phyloP scores from a whole-genome alignment of 768 basidiomycete species.

The Serendipita vermifera region DNA sequence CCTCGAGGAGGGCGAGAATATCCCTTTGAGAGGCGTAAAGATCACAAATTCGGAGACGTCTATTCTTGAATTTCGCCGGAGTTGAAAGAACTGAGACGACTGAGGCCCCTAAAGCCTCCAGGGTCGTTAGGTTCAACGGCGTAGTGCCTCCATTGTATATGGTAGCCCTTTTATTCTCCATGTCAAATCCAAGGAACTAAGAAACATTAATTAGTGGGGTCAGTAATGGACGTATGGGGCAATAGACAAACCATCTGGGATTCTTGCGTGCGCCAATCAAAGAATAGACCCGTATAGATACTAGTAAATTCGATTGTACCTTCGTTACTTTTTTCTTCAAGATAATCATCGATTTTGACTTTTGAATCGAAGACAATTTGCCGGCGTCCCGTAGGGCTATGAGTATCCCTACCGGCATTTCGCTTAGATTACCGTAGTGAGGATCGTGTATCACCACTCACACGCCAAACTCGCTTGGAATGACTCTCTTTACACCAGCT shows the following conservation, averaged over 20 bases:
- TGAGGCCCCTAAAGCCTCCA: background rate
- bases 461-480: slow-evolving; percentile 1
- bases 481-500: slow-evolving; percentile 6
- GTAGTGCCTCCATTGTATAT: background rate
- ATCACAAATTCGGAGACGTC: background rate
- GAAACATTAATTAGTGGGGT: background rate
- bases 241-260: background rate
- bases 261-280: background rate
- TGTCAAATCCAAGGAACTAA: slow-evolving; percentile 5
- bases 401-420: too few relatives aligned
- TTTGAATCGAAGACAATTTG: background rate
- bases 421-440: too few relatives aligned
- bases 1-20: background rate
- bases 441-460: too few relatives aligned
- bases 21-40: background rate
- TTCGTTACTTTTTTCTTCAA: slow-evolving; percentile 3
- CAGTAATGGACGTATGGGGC: background rate
- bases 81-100: background rate
- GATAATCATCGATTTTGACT: background rate
- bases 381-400: too few relatives aligned
- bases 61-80: slow-evolving; percentile 4
- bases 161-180: background rate
- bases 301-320: background rate
- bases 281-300: background rate
- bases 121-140: background rate